A percentile compares a stretch with the other conserved stretches of the same genome.
Conservation (phyloP, 805 yeast genomes). For the Myxozyma vanderwaltii region DNA sequence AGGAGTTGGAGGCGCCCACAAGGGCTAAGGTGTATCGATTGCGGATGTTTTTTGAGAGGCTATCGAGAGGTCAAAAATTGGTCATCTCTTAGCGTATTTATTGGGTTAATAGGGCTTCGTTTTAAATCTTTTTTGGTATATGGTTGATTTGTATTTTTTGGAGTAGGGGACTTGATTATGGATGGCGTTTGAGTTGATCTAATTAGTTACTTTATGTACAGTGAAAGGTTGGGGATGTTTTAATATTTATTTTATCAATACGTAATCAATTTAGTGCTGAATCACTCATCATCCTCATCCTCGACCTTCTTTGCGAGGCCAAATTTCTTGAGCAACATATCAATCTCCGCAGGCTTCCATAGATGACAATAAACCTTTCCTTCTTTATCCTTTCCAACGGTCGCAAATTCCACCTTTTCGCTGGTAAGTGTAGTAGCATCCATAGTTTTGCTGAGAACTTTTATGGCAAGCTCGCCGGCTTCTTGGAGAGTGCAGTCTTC, state of each 20-base stretch:
- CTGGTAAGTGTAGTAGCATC: slow-evolving; percentile 82
- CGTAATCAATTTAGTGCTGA: neutral
- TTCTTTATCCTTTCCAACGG: slow-evolving; percentile 55
- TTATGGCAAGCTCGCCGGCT: slow-evolving; percentile 84
- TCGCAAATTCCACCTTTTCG: slow-evolving; percentile 92
- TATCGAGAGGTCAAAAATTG: slow-evolving; percentile 7
- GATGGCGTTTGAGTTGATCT: neutral
- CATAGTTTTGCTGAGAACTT: slow-evolving; percentile 90
- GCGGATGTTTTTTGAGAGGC: slow-evolving; percentile 28
- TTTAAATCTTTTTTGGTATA: neutral
- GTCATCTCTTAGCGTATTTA: neutral
- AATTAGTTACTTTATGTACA: neutral
- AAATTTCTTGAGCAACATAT: slow-evolving; percentile 65
- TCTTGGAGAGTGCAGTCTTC: slow-evolving; percentile 66
- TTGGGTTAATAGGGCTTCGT: neutral
- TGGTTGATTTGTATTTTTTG: neutral
- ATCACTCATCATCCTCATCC: slow-evolving; percentile 45
- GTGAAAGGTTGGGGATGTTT: no score
- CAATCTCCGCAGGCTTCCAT: slow-evolving; percentile 80
- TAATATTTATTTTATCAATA: neutral
- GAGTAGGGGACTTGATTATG: neutral
- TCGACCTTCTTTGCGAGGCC: slow-evolving; percentile 68
- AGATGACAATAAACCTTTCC: slow-evolving; percentile 67
- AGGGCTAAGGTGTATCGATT: slow-evolving; percentile 32
- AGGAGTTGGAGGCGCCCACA: slow-evolving; percentile 21